phyloP scores from a whole-genome alignment of 2,329 filamentous ascomycete species.

The Aphanocladium album region DNA sequence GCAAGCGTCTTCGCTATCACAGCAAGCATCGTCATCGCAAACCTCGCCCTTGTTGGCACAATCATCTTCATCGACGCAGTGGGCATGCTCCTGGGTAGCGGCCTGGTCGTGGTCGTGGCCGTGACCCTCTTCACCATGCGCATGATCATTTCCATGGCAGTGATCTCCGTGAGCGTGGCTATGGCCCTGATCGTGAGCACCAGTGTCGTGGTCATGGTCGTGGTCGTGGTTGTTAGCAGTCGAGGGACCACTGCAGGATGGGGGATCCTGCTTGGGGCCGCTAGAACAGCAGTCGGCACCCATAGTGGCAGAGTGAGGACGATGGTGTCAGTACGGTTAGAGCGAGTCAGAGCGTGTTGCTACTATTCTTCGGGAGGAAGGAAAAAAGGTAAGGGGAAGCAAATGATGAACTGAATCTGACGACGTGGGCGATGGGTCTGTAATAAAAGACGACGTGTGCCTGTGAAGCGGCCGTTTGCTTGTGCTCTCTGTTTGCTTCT shows the following conservation, averaged over 20 bases:
- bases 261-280: not conserved
- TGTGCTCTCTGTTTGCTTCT: not conserved
- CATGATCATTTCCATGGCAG: not conserved
- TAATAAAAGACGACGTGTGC: not conserved
- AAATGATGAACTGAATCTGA: not conserved
- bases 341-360: not conserved
- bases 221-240: not conserved
- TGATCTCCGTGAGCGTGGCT: not conserved
- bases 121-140: not conserved
- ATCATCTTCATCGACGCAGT: conserved; percentile 8
- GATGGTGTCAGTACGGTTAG: not conserved
- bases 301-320: conserved; percentile 4
- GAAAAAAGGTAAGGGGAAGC: not conserved
- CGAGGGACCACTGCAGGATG: conserved; percentile 2
- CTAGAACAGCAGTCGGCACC: conserved; percentile 14
- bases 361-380: not conserved
- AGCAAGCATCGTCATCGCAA: conserved; percentile 18
- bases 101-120: conserved; percentile 10
- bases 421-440: not conserved
- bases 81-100: conserved; percentile 3
- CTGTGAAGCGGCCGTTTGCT: not conserved
- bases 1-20: conserved; percentile 16
- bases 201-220: not conserved
- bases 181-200: not conserved
- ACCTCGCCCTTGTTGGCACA: conserved; percentile 8